Conservation (phyloP, 2,329 filamentous ascomycete genomes). For the Cladosporium austrohemisphaericum region DNA sequence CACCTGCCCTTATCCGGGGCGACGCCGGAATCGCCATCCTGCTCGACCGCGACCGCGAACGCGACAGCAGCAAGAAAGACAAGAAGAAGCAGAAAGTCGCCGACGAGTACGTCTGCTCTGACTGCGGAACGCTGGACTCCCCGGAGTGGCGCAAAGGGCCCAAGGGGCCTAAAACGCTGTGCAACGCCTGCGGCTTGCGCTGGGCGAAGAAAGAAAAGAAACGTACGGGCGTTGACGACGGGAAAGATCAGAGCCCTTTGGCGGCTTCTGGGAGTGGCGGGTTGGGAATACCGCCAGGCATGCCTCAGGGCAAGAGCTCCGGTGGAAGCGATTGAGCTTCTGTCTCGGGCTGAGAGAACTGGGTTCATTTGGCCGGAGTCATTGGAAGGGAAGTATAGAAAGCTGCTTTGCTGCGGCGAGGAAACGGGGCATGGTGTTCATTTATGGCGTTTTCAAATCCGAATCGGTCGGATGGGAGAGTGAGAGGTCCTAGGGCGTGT, state of each 20-base stretch:
- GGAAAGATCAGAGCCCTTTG: slow-evolving; percentile 1
- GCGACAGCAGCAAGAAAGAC: slow-evolving; percentile 72
- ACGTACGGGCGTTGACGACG: slow-evolving; percentile 19
- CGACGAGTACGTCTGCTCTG: slow-evolving; percentile 91
- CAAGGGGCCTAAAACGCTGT: slow-evolving; percentile 86
- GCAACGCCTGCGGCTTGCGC: slow-evolving; percentile 77
- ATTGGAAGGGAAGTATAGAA: no score
- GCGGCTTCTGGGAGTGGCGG: not conserved
- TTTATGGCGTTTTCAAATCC: no score
- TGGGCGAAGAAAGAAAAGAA: slow-evolving; percentile 42
- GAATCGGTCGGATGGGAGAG: no score
- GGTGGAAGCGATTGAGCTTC: slow-evolving; percentile 8
- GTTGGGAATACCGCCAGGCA: not conserved
- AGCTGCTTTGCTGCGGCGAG: no score
- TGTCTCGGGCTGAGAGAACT: no score
- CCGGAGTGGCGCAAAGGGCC: slow-evolving; percentile 96
- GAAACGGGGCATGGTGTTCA: no score
- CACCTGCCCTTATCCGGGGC: slow-evolving; percentile 75
- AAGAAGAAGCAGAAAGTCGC: slow-evolving; percentile 78
- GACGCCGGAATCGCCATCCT: slow-evolving; percentile 84
- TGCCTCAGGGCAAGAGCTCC: slow-evolving; percentile 1
- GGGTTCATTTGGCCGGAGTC: no score
- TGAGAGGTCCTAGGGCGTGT: no score
- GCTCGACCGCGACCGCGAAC: slow-evolving; percentile 74
- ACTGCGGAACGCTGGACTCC: slow-evolving; percentile 90